Evolutionary conservation across 345 rosid species (phyloP).

Genomic region (Bruguiera gymnorhiza): DNA sequence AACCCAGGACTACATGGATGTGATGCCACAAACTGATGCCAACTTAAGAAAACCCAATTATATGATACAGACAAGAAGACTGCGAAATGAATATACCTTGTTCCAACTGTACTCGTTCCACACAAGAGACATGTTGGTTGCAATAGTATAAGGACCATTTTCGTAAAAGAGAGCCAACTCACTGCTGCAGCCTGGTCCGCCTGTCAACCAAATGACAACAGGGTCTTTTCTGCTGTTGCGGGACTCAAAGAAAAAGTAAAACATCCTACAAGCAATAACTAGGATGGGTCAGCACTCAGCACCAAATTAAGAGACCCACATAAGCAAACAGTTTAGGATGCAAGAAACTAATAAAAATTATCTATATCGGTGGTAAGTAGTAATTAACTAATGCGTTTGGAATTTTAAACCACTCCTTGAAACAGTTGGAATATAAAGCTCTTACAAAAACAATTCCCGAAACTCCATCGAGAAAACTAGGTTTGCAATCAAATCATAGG

Average conservation of each 20-base stretch:
- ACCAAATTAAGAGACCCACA: background rate
- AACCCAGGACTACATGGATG: too few relatives aligned
- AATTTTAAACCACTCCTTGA: background rate
- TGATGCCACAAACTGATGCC: too few relatives aligned
- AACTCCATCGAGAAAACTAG: background rate
- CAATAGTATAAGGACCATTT: conserved; percentile 85
- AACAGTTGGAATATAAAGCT: background rate
- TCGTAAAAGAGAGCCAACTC: conserved; percentile 98
- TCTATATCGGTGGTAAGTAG: background rate
- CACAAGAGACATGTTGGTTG: conserved; percentile 76
- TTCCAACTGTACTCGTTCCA: conserved; percentile 97
- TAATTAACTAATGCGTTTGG: background rate
- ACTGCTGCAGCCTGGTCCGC: conserved; percentile 99
- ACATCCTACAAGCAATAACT: conserved; percentile 55
- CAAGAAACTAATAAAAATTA: background rate
- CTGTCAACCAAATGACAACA: conserved; percentile 95
- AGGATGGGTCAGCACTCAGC: conserved; percentile 20
- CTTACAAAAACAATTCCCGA: background rate
- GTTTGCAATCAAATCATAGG: background rate
- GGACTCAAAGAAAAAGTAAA: conserved; percentile 99
- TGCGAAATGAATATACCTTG: conserved; percentile 37
- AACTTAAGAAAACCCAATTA: background rate
- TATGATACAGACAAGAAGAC: background rate
- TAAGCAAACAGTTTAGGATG: background rate
- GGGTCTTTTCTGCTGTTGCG: conserved; percentile 72